These are phyloP conservation scores for Carex sylvatica DNA, from an alignment of 202 grass and related monocot species.

Conservation along the genomic window DNA sequence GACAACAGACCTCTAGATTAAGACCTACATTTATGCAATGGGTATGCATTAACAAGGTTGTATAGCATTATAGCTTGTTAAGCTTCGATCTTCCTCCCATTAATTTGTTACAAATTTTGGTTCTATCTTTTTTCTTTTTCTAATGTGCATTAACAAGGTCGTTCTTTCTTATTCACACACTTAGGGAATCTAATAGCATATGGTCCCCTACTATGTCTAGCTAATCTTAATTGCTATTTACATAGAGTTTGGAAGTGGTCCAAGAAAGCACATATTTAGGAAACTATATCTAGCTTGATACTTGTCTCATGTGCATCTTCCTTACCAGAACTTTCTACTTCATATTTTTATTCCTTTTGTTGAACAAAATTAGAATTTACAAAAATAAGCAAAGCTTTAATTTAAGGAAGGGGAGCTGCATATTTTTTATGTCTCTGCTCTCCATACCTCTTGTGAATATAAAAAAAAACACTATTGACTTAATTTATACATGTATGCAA, in stretches of 20 bases:
- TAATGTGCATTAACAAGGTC: too few species aligned
- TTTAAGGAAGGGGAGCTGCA: background rate
- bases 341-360: background rate
- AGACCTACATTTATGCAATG: conserved; percentile 27
- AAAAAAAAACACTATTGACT: background rate
- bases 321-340: conserved; percentile 4
- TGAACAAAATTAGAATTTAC: background rate
- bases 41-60: conserved; percentile 9
- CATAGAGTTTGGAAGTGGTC: conserved; percentile 18
- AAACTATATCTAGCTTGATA: conserved; percentile 25
- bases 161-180: background rate
- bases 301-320: too few species aligned
- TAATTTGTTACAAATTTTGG: conserved; percentile 28
- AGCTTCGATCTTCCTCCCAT: conserved; percentile 13
- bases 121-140: background rate
- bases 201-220: conserved; percentile 24
- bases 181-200: conserved; percentile 15
- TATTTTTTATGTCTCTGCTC: conserved; percentile 2
- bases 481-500: background rate
- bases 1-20: background rate
- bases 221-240: conserved; percentile 17
- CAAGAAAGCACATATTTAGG: conserved; percentile 15
- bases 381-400: background rate
- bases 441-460: background rate
- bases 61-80: conserved; percentile 23